Evolutionary conservation across 148 eudicot genomes (phyloP).

Genomic region (Diospyros lotus): DNA sequence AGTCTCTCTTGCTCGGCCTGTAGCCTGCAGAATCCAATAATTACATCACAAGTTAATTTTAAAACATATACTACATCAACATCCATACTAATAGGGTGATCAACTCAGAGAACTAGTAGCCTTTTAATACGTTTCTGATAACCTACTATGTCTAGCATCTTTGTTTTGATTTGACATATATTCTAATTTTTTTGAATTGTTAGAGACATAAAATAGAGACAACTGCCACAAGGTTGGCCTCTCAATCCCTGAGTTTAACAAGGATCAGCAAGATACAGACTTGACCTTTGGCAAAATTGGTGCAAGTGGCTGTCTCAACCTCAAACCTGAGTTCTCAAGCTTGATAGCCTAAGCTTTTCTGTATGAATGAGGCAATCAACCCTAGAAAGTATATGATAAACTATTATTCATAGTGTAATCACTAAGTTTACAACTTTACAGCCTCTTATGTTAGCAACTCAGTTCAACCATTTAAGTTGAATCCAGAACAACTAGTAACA

Average conservation of each 20-base stretch:
- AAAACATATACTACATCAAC: not conserved
- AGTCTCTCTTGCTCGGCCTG: constrained; percentile 73
- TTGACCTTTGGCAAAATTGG: not conserved
- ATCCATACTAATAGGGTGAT: not conserved
- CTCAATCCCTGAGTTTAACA: constrained; percentile 2
- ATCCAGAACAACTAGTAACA: too few species aligned
- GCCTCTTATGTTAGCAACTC: too few species aligned
- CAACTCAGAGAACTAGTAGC: not conserved
- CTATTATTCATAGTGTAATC: not conserved
- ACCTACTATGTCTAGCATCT: not conserved
- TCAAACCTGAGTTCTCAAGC: not conserved
- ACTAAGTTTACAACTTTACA: not conserved
- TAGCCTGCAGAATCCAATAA: constrained; percentile 43
- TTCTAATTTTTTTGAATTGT: not conserved
- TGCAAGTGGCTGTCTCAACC: not conserved
- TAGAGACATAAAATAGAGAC: not conserved
- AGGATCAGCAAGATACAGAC: not conserved
- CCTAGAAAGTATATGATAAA: not conserved
- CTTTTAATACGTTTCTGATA: not conserved
- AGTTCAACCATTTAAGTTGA: too few species aligned
- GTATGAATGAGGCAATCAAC: not conserved
- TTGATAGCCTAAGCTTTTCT: not conserved
- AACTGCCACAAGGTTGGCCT: not conserved
- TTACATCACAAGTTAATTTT: constrained; percentile 1
- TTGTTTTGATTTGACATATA: not conserved